Evolutionary conservation across 2,329 filamentous ascomycete genomes (phyloP), one percentile per base, ranked within the genome.

Genomic region (Fusarium redolens): DNA sequence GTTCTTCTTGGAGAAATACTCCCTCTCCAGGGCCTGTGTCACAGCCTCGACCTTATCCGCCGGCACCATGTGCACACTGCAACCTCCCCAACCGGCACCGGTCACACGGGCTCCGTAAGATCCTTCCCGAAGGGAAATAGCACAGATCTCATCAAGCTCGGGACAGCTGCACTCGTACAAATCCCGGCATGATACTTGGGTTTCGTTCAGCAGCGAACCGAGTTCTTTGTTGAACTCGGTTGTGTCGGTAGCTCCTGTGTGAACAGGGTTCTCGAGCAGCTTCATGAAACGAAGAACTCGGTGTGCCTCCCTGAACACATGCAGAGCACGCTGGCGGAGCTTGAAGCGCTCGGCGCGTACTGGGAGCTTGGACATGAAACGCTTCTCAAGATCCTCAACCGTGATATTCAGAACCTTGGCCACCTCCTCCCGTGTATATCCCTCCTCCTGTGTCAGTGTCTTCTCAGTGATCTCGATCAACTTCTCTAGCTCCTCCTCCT

Each of bases 61-160:
- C 0, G 96, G 93, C 58, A 98, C 92, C 64, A 99, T 88, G 84
- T 99, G 96, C 65, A 99, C 96, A 68, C 91, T 96, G 84, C 96
- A 98, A 5, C 96, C 96, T 69, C 96, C 96, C 96, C 96, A 99
- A 6, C 96, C 96, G 1, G 96, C 96, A 43, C 96, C 96, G 0
- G 96, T 98, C 75, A 98, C 84, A 31, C 96, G 87, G 75, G 93
- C 95, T 33, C 96, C 96, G 80, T 94, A 95, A 22, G 93, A 90
- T 4, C 96, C 96, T 2, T 93, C 93, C 20, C 85, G 86, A 33
- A 91, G 87, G 1, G 95, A 95, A 74, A 98, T 92, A 43, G 86
- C 82, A 82, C 96, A 98, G 41, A 99, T 89, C 69, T 93, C 88
- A 81, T 99, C 96, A n/a, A 98, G 89, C 82, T 98, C 95, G 1